phyloP scores from a whole-genome alignment of 139 green algal species.

The Tetraselmis striata region DNA sequence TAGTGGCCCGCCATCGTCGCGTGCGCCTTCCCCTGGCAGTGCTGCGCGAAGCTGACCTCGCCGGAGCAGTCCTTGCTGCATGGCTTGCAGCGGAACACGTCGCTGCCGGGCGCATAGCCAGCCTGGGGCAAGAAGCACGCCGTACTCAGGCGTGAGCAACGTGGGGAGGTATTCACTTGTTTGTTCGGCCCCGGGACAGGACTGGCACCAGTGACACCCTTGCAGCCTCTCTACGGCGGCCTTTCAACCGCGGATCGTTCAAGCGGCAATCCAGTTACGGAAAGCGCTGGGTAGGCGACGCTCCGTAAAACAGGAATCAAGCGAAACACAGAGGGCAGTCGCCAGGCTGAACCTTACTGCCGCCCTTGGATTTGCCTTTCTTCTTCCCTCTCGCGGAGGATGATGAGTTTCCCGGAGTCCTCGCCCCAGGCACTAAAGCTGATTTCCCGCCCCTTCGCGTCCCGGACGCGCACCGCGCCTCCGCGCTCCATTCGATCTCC shows the following conservation, averaged over 20 bases:
- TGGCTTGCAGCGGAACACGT: background rate
- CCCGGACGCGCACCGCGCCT: background rate
- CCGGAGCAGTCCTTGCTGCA: background rate
- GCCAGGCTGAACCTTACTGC: no score
- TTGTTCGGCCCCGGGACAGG: no score
- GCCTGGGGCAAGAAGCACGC: background rate
- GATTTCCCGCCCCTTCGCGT: background rate
- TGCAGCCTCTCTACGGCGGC: no score
- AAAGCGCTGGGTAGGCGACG: no score
- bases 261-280: no score
- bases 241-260: no score
- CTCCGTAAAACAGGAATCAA: no score
- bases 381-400: background rate
- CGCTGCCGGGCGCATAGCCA: background rate
- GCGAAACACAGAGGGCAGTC: no score
- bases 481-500: background rate
- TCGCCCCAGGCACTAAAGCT: background rate
- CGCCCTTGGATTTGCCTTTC: background rate
- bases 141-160: no score
- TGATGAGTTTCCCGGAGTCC: no score
- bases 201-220: no score
- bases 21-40: constrained; percentile 6
- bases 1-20: background rate
- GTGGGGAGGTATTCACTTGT: no score
- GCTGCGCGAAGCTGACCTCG: background rate